These are phyloP conservation scores for Globisporangium paroecandrum DNA, from an alignment of 352 stramenopile genomes.

Conservation along the genomic window DNA sequence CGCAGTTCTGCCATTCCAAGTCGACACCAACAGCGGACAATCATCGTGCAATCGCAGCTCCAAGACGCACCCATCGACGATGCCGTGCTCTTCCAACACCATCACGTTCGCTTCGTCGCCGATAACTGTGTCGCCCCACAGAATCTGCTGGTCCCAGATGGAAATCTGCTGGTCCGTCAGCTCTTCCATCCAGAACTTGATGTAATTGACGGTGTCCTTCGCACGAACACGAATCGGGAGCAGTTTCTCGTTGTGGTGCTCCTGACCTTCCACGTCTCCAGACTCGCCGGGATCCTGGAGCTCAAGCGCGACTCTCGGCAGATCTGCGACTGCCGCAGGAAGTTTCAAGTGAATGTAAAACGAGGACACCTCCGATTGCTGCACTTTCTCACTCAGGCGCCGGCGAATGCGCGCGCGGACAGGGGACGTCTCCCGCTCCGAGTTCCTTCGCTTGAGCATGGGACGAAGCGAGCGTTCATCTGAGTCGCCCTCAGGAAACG, in stretches of 20 bases:
- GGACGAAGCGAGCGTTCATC: conserved; percentile 26
- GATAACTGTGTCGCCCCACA: conserved; percentile 73
- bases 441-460: conserved; percentile 30
- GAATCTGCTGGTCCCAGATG: conserved; percentile 79
- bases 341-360: conserved; percentile 72
- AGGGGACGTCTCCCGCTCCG: conserved; percentile 45
- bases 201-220: conserved; percentile 73
- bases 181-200: conserved; percentile 83
- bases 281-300: conserved; percentile 50
- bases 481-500: conserved; percentile 22
- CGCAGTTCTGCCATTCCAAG: conserved; percentile 56
- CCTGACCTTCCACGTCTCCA: conserved; percentile 16
- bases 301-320: conserved; percentile 67
- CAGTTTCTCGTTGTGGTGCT: conserved; percentile 20
- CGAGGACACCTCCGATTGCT: conserved; percentile 40
- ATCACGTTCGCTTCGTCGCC: conserved; percentile 72
- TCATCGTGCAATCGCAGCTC: conserved; percentile 77
- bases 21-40: conserved; percentile 61
- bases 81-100: conserved; percentile 69
- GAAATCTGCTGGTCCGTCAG: conserved; percentile 75
- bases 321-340: conserved; percentile 50
- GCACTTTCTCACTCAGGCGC: conserved; percentile 46
- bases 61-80: conserved; percentile 56
- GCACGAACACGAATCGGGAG: conserved; percentile 63
- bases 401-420: conserved; percentile 54